A percentile compares a stretch with the other conserved stretches of the same genome.
Evolutionary conservation across 805 yeast genomes (phyloP).

Genomic region (Nakazawaea ishiwadae): DNA sequence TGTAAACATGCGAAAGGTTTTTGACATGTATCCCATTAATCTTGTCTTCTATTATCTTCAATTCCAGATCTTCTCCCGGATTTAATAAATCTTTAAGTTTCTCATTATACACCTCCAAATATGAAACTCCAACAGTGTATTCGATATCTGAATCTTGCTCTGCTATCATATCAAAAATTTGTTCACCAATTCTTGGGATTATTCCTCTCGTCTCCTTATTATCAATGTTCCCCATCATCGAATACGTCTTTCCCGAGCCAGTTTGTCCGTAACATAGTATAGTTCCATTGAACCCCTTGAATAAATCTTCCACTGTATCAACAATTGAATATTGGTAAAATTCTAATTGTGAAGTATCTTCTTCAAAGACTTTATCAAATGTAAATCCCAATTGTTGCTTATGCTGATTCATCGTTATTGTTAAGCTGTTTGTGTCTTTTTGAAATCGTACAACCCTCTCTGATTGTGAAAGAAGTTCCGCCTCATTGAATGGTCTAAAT

Average conservation of each 20-base stretch:
- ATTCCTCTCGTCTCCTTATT: constrained; percentile 46
- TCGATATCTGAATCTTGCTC: constrained; percentile 49
- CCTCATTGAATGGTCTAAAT: constrained; percentile 52
- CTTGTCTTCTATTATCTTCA: constrained; percentile 60
- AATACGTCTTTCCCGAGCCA: constrained; percentile 71
- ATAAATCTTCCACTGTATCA: constrained; percentile 63
- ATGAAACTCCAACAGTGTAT: constrained; percentile 63
- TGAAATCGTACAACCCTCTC: neutral
- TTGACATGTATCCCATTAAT: constrained; percentile 63
- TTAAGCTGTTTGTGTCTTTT: neutral
- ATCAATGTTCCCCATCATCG: constrained; percentile 64
- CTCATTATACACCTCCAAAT: constrained; percentile 68
- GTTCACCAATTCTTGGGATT: constrained; percentile 67
- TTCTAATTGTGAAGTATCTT: constrained; percentile 46
- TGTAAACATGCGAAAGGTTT: constrained; percentile 61
- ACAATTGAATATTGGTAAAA: constrained; percentile 55
- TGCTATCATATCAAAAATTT: constrained; percentile 53
- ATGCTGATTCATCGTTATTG: neutral
- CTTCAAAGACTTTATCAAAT: constrained; percentile 62
- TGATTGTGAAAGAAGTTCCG: constrained; percentile 23
- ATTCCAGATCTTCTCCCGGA: constrained; percentile 26
- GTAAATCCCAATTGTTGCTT: constrained; percentile 31
- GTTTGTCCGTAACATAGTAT: constrained; percentile 78
- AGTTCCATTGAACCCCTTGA: constrained; percentile 74
- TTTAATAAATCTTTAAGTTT: constrained; percentile 53